phyloP scores from a whole-genome alignment of 495 filamentous ascomycete genomes.

The Articulospora tetracladia region DNA sequence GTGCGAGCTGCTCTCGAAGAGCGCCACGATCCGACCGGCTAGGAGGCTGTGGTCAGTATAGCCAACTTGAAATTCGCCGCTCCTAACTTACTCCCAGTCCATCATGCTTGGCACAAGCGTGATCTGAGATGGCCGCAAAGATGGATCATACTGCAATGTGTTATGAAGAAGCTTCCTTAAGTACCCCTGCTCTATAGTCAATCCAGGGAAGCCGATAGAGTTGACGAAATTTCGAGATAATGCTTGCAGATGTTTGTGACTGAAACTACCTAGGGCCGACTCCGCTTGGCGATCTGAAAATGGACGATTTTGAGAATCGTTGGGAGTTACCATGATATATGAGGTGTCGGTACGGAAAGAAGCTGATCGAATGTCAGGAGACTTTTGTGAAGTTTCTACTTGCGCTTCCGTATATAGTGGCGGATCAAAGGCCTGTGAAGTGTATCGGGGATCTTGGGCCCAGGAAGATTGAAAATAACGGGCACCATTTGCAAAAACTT shows the following conservation, averaged over 20 bases:
- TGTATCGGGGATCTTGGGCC: slow-evolving; percentile 7
- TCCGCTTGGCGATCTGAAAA: background rate
- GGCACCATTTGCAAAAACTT: slow-evolving; percentile 26
- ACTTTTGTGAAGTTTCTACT: background rate
- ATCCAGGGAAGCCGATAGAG: slow-evolving; percentile 19
- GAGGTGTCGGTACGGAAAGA: background rate
- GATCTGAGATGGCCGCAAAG: slow-evolving; percentile 24
- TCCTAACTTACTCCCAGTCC: slow-evolving; percentile 25
- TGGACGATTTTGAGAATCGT: background rate
- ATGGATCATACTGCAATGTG: slow-evolving; percentile 25
- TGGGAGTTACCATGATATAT: background rate
- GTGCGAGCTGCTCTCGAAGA: slow-evolving; percentile 26
- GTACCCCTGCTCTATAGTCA: slow-evolving; percentile 23
- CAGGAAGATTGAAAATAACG: slow-evolving; percentile 25
- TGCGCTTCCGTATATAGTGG: background rate
- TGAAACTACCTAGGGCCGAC: background rate
- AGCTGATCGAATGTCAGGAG: background rate
- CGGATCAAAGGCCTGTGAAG: slow-evolving; percentile 8
- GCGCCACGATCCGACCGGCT: slow-evolving; percentile 22
- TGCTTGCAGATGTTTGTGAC: slow-evolving; percentile 13
- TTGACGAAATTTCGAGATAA: slow-evolving; percentile 21
- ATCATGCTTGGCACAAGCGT: slow-evolving; percentile 25
- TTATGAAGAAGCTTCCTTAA: slow-evolving; percentile 22
- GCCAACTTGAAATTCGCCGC: background rate
- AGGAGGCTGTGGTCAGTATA: background rate